These are phyloP conservation scores for Komagataea norvegica DNA, from an alignment of 1,139 yeast species.

Conservation along the genomic window DNA sequence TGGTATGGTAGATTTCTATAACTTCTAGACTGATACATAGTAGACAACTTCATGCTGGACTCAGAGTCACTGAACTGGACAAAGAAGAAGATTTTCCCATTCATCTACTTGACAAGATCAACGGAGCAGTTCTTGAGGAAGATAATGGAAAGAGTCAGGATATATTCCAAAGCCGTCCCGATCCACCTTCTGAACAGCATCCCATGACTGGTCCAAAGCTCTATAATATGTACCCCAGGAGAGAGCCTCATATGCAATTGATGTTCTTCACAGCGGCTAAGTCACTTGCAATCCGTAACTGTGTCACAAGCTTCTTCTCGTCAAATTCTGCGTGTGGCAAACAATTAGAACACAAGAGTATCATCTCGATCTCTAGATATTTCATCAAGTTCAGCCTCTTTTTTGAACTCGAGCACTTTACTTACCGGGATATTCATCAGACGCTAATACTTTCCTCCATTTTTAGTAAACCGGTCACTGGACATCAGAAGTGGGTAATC, in stretches of 20 bases:
- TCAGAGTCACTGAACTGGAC: constrained; percentile 12
- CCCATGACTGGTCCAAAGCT: not conserved
- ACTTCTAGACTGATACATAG: constrained; percentile 8
- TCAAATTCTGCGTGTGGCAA: not conserved
- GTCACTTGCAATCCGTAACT: constrained; percentile 4
- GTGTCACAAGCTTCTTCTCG: constrained; percentile 1
- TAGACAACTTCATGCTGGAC: not conserved
- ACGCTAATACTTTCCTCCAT: not conserved
- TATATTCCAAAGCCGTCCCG: constrained; percentile 8
- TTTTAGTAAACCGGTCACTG: too few relatives aligned
- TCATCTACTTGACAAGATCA: constrained; percentile 2
- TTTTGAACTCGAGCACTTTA: constrained; percentile 2
- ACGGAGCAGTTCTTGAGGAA: constrained; percentile 1
- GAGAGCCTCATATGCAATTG: constrained; percentile 10
- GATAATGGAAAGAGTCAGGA: constrained; percentile 11
- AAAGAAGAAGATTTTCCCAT: constrained; percentile 6
- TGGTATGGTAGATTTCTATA: constrained; percentile 10
- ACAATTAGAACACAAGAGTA: constrained; percentile 7
- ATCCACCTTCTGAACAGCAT: constrained; percentile 3
- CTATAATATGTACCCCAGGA: constrained; percentile 10
- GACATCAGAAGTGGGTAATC: too few relatives aligned
- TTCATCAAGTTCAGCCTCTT: constrained; percentile 6
- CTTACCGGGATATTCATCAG: not conserved
- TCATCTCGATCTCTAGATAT: constrained; percentile 1
- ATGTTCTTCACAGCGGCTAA: constrained; percentile 2